A percentile compares a stretch with the other conserved stretches of the same genome.
Conservation (phyloP, 2,329 filamentous ascomycete genomes). For the Monosporascus sp. region DNA sequence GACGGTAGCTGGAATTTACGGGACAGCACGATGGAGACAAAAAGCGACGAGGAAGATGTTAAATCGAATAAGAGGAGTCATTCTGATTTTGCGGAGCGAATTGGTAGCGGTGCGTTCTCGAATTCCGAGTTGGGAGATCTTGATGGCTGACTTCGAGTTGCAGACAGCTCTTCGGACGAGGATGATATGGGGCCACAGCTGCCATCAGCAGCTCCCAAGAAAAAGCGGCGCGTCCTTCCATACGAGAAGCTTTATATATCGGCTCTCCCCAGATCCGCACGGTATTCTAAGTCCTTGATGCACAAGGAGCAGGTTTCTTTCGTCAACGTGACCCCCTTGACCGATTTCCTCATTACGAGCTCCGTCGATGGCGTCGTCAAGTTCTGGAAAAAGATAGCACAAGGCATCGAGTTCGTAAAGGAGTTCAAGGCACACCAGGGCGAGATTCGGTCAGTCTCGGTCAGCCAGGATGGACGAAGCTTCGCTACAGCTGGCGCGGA, state of each 20-base stretch:
- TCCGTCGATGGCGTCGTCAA: constrained; percentile 96
- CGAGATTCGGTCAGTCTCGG: constrained; percentile 76
- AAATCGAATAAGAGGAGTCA: constrained; percentile 26
- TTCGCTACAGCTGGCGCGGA: constrained; percentile 85
- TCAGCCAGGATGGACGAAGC: constrained; percentile 84
- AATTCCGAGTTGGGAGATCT: neutral
- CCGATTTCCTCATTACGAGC: constrained; percentile 92
- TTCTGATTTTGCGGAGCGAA: constrained; percentile 21
- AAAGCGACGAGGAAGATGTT: constrained; percentile 7
- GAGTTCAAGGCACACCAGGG: constrained; percentile 89
- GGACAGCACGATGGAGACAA: constrained; percentile 18
- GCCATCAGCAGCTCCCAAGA: constrained; percentile 75
- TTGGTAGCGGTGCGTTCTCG: constrained; percentile 14
- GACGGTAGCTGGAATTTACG: neutral
- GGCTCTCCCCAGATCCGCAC: constrained; percentile 71
- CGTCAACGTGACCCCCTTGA: constrained; percentile 79
- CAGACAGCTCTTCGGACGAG: constrained; percentile 65
- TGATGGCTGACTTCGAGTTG: constrained; percentile 4
- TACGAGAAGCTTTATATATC: constrained; percentile 95
- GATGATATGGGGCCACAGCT: constrained; percentile 93
- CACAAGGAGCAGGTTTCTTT: constrained; percentile 93
- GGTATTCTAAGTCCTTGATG: constrained; percentile 96
- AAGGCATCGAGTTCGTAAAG: constrained; percentile 95
- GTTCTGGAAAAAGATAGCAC: constrained; percentile 95
- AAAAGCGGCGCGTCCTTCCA: constrained; percentile 83